Evolutionary conservation across 1,139 yeast genomes (phyloP).

Genomic region (Lodderomyces beijingensis): DNA sequence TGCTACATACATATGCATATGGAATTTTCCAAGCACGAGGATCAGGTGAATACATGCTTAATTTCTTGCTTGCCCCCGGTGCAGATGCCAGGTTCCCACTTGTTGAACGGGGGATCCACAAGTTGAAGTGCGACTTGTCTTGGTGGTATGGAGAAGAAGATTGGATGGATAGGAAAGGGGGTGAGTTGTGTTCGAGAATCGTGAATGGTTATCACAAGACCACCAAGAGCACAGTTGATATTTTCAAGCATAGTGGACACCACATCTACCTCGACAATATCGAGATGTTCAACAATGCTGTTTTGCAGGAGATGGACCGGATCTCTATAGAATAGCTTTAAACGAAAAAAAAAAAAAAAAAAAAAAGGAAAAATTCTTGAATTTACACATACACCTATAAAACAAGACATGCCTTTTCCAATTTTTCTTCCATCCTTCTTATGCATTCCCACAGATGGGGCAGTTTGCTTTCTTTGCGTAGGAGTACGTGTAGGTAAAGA

Average conservation of each 20-base stretch:
- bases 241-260: constrained; percentile 60
- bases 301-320: constrained; percentile 35
- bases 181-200: constrained; percentile 36
- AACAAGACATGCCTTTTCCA: not conserved
- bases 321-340: no score
- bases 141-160: constrained; percentile 77
- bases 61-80: constrained; percentile 67
- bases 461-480: constrained; percentile 60
- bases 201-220: constrained; percentile 25
- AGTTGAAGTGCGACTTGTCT: constrained; percentile 46
- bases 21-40: constrained; percentile 69
- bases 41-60: constrained; percentile 72
- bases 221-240: constrained; percentile 34
- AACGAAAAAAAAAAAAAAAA: no score
- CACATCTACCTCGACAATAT: constrained; percentile 66
- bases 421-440: not conserved
- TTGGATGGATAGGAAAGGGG: constrained; percentile 72
- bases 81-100: constrained; percentile 68
- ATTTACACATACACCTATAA: not conserved
- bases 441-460: constrained; percentile 63
- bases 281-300: constrained; percentile 43
- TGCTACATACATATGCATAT: constrained; percentile 63
- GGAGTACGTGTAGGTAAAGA: constrained; percentile 68
- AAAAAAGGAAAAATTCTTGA: no score
- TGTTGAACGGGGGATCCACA: constrained; percentile 44